Evolutionary conservation across 768 basidiomycete genomes (phyloP), one percentile per base, ranked within the genome.

Genomic region (Roridomyces roridus): DNA sequence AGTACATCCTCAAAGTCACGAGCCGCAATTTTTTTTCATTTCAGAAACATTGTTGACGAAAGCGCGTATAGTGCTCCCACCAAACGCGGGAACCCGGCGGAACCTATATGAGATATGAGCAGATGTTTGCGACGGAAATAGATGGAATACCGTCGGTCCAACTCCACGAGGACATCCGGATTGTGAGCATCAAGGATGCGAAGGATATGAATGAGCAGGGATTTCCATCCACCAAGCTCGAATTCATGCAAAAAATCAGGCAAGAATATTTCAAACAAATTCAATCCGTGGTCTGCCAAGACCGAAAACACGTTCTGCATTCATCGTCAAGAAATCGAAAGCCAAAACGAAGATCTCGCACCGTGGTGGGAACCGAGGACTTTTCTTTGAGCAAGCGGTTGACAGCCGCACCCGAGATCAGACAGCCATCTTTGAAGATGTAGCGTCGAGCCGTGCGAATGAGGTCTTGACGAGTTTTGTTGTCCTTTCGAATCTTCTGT

Each of bases 161-260:
- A n/a, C n/a, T n/a, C n/a, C n/a, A n/a, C n/a, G n/a, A n/a, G n/a
- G n/a, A n/a, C n/a, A n/a, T n/a, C n/a, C n/a, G n/a, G n/a, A 31
- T 31, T 14, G 29, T 50, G 34, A 6, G 69, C 55, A 52, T 68
- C 42, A 0, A 77, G 55, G 10, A 78, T 62, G 0, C 70, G 67
- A 4, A 78, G 53, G 0, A 77, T 60, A 40, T 79, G 78, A 1
- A 56, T 70, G 40, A 77, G 72, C 4, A 73, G 17, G 3, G 70
- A 59, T 53, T 77, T 80, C 72, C 71, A 75, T 0, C 72, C 68
- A 5, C 78, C 76, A 9, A 78, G 59, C 53, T 78, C 76, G 40
- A 78, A 67, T 51, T 80, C 75, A 59, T 78, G 77, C 41, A 80
- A 36, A 5, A 78, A 46, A 57, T 78, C 75, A 0, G 68, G 65